Base-by-base conservation (phyloP, 768 basidiomycete species). In the Suillus spraguei region DNA sequence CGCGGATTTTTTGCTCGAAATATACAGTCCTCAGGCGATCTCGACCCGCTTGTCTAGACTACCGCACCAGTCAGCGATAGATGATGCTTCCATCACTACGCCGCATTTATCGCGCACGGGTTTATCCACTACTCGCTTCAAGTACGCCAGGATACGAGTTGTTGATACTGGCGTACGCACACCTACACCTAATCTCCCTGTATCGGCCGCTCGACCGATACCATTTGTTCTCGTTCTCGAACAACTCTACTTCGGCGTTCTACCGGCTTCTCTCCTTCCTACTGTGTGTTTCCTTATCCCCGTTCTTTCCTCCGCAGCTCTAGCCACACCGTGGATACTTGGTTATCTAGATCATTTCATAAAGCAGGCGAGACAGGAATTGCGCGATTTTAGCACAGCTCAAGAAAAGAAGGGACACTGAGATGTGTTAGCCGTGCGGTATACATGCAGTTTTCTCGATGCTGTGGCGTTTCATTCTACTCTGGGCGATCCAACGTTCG, bases 91-190 rank as follows among this genome's bases (percentile, higher is more conserved):
- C 52, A 36, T 63, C 59, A 60, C 32, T 50, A 24, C 47, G 46
- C 33, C 16, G 54, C 49, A 50, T 33, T 59, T 35, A 33, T 52
- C 44, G 44, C 38, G 47, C 36, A 16, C 59, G 41, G 52, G 62
- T 20, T 63, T 60, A 32, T 24, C 59, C 58, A 61, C 59, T 47
- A 81, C 80, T 28, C 82, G 84, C 50, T 67, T 72, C 9, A 80
- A 80, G 67, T 88, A 85, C 65, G 90, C 87, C 9, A 84, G 86
- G 16, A 78, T 91, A 44, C 84, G 84, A 33, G 72, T 82, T 38
- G 77, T 85, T 1, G 76, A 85, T 71, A 79, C 80, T 4, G 87
- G 87, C 38, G 78, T 90, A 35, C 78, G 77, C 63, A 79, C 80
- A 2, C 85, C 85, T 28, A 59, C 53, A 64, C 58, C 39, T 65